A percentile compares a stretch with the other conserved stretches of the same genome.
Conservation (phyloP, 2,329 filamentous ascomycete genomes). For the Dothistroma septosporum region DNA sequence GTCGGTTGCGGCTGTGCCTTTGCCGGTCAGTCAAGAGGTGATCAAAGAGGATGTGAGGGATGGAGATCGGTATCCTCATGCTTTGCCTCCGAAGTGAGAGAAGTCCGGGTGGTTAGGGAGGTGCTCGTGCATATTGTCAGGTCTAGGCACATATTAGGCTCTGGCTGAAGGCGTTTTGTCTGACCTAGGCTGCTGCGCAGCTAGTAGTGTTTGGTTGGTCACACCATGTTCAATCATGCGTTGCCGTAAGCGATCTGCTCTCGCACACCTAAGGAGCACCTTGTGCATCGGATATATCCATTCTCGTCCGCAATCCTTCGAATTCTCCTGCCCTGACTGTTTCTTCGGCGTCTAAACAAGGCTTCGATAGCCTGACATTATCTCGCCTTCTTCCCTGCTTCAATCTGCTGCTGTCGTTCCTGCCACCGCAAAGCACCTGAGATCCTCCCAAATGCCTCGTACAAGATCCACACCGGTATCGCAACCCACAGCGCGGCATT, state of each 20-base stretch:
- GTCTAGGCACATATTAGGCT: too few relatives aligned
- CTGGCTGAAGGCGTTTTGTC: background rate
- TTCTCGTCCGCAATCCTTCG: too few relatives aligned
- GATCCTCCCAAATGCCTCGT: slow-evolving; percentile 46
- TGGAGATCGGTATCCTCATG: background rate
- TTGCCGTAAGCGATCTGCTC: too few relatives aligned
- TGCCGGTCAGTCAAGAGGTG: slow-evolving; percentile 1
- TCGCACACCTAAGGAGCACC: too few relatives aligned
- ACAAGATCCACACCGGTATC: slow-evolving; percentile 56
- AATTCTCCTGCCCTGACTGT: too few relatives aligned
- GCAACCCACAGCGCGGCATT: slow-evolving; percentile 59
- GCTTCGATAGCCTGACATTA: background rate
- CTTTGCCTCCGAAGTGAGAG: background rate
- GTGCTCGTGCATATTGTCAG: too few relatives aligned
- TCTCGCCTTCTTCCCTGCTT: slow-evolving; percentile 17
- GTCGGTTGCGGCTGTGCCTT: slow-evolving; percentile 2
- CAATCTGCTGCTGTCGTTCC: slow-evolving; percentile 3
- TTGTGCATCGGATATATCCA: too few relatives aligned
- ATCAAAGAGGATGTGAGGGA: background rate
- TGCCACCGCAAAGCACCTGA: slow-evolving; percentile 18
- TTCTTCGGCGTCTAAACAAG: background rate
- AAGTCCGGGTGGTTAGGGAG: background rate
- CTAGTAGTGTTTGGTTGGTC: background rate
- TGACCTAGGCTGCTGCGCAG: background rate
- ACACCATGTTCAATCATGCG: too few relatives aligned